Evolutionary conservation across 1,139 yeast genomes (phyloP), one percentile per base, ranked within the genome.

Genomic region (Sugiyamaella xylanicola): DNA sequence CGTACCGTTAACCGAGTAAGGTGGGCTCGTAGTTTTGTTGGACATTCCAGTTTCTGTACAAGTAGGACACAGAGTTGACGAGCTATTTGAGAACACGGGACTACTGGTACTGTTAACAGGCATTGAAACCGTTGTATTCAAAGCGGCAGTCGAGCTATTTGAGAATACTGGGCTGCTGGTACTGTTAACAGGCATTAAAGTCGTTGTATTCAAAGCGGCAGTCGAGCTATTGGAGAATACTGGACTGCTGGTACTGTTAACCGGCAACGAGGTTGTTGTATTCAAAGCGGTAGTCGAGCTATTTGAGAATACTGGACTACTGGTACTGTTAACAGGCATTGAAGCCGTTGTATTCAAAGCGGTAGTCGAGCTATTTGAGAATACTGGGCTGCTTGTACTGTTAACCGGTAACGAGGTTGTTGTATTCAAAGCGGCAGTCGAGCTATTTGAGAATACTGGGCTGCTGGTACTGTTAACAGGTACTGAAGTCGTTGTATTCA

Each of bases 71-170:
- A n/a, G 15, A 7, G 37, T n/a, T 8, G 37, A 8, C 4, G 37
- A 11, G 13, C 25, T 8, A 13, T 32, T 32, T 8, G 37, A 32
- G 37, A 32, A 32, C 13, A 32, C 37, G 4, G 37, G 13, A n/a
- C 15, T 32, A 11, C 15, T 36, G 9, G 56, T 42, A 32, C 45
- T 48, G 51, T 48, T 52, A 16, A 20, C 29, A 32, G 36, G 22
- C 20, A 27, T 29, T 19, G 47, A 47, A 11, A 51, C 29, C n/a
- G 43, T 44, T 3, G 54, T 42, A 42, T 25, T 46, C 41, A 29
- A 19, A 2, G 48, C 36, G n/a, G 39, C 20, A 35, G 17, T 19
- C 11, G 55, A 29, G n/a, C 48, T 16, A 16, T 15, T 16, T 17
- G 32, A 36, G 45, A 32, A 2, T n/a, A 40, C 32, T 1, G 45